Evolutionary conservation across 805 yeast genomes (phyloP), one percentile per base, ranked within the genome.

Genomic region (Starmera pachycereana): DNA sequence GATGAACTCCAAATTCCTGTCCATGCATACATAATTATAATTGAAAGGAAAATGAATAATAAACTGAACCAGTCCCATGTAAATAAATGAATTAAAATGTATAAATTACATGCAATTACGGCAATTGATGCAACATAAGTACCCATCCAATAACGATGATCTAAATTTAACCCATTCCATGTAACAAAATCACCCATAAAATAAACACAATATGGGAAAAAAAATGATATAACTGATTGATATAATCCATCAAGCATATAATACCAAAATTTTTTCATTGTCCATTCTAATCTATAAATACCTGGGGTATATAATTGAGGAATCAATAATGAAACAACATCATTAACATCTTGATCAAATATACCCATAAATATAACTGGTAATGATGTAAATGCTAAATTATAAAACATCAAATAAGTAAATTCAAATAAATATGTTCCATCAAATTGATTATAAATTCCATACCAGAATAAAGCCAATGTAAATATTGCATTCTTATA

Each of bases 31-130:
- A 82, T 65, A 13, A 81, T 50, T 25, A 82, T 46, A 35, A 78
- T 69, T 2, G 90, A 81, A 16, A 83, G 51, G 3, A 65, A 63
- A 40, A 74, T 71, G 43, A 80, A 69, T 40, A 79, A 52, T 11
- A 67, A 52, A 5, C 82, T 71, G 36, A 81, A 63, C 86, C 87
- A 82, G 60, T 84, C 94, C 94, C 94, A 84, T 53, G 87, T 70
- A 53, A 72, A 73, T 54, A 81, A 85, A 50, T 79, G 87, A 45
- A 79, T 57, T 47, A 79, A 54, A 41, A 83, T 71, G 56, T 79
- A 81, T 4, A 72, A 44, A 53, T 84, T 79, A 62, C 89, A 81
- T 0, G 89, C 58, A 19, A 78, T 64, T 37, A 76, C 80, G 4
- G 88, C 71, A 50, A 82, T 79, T 27, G 78, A 66, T 1, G 84